Evolutionary conservation across 1,284 basidiomycete genomes (phyloP).

Genomic region (Fomitopsis betulina): DNA sequence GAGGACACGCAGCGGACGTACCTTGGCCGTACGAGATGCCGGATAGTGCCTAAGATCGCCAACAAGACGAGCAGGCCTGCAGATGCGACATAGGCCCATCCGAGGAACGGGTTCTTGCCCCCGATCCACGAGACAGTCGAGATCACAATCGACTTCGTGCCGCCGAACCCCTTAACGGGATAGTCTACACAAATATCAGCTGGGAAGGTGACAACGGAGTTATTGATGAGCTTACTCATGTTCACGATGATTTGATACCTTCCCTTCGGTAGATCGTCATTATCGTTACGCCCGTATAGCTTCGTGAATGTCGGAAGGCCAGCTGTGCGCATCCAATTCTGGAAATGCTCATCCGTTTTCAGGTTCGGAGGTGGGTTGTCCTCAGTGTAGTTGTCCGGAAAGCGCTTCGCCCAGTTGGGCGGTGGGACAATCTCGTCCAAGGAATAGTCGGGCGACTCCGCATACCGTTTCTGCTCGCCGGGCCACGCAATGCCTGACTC

Average conservation of each 20-base stretch:
- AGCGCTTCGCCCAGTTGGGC: slow-evolving; percentile 82
- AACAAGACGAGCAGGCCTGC: slow-evolving; percentile 86
- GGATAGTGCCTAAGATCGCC: slow-evolving; percentile 83
- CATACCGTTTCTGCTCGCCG: slow-evolving; percentile 90
- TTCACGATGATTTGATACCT: slow-evolving; percentile 75
- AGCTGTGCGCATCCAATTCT: slow-evolving; percentile 99
- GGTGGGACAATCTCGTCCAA: slow-evolving; percentile 77
- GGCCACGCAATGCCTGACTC: slow-evolving; percentile 89
- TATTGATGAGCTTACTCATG: slow-evolving; percentile 61
- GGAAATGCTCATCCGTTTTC: slow-evolving; percentile 86
- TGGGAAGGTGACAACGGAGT: neutral
- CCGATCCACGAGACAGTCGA: slow-evolving; percentile 98
- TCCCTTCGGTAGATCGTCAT: slow-evolving; percentile 66
- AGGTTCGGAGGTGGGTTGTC: slow-evolving; percentile 75
- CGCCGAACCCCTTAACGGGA: slow-evolving; percentile 87
- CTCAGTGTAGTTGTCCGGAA: slow-evolving; percentile 72
- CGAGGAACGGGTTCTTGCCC: slow-evolving; percentile 95
- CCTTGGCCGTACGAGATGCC: slow-evolving; percentile 92
- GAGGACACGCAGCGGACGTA: slow-evolving; percentile 39
- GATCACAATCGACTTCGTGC: slow-evolving; percentile 96
- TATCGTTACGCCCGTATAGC: slow-evolving; percentile 89
- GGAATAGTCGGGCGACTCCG: slow-evolving; percentile 51
- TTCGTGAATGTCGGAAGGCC: slow-evolving; percentile 97
- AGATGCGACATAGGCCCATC: slow-evolving; percentile 93
- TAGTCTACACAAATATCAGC: slow-evolving; percentile 58